Evolutionary conservation across 164 flowering plant species (phyloP).

Genomic region (Litsea cubeba): DNA sequence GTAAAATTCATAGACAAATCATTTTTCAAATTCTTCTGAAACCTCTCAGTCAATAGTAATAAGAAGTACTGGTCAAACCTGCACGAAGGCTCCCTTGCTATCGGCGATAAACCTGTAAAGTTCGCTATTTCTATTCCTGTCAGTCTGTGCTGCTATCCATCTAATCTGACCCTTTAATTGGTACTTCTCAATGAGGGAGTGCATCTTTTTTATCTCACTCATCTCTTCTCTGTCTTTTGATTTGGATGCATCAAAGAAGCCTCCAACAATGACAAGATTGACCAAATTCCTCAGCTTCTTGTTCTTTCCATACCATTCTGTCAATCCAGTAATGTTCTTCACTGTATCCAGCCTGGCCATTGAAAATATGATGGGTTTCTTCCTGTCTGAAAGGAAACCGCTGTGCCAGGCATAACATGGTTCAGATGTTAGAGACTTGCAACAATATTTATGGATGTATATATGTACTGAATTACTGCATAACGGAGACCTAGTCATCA

Average conservation of each 20-base stretch:
- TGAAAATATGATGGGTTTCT: constrained; percentile 89
- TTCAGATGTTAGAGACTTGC: neutral
- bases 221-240: constrained; percentile 92
- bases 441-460: neutral
- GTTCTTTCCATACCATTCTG: constrained; percentile 91
- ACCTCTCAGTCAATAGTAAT: neutral
- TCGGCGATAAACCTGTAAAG: constrained; percentile 86
- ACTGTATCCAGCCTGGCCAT: constrained; percentile 97
- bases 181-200: constrained; percentile 57
- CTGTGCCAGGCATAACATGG: constrained; percentile 29
- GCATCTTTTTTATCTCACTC: constrained; percentile 86
- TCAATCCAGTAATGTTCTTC: constrained; percentile 82
- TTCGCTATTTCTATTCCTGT: constrained; percentile 72
- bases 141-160: constrained; percentile 96
- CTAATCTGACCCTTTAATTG: constrained; percentile 73
- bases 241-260: constrained; percentile 74
- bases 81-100: constrained; percentile 87
- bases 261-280: constrained; percentile 84
- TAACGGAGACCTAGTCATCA: neutral
- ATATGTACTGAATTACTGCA: neutral
- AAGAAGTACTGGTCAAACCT: constrained; percentile 8
- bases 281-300: constrained; percentile 59
- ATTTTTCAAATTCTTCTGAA: neutral
- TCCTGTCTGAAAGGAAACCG: constrained; percentile 71
- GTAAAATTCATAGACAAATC: neutral